phyloP scores from a whole-genome alignment of 495 filamentous ascomycete species.

The Darksidea phi region DNA sequence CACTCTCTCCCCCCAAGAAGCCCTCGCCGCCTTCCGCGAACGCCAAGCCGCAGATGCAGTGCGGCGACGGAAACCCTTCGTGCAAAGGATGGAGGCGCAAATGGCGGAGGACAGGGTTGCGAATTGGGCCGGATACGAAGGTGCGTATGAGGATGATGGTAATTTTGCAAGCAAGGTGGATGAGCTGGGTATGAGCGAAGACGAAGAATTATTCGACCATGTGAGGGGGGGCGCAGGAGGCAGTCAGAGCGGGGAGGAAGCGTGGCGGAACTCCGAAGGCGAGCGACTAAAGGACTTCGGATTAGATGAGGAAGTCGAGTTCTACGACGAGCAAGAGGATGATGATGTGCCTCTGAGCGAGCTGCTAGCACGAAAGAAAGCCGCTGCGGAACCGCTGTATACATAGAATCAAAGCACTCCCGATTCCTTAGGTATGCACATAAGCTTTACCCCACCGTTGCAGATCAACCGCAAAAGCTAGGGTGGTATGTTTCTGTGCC shows the following conservation, averaged over 20 bases:
- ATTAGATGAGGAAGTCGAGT: conserved; percentile 79
- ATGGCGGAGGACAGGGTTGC: conserved; percentile 44
- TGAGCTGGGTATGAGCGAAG: conserved; percentile 10
- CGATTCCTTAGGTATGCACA: no score
- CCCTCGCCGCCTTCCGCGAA: conserved; percentile 54
- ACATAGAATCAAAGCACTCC: not conserved
- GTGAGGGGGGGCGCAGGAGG: conserved; percentile 25
- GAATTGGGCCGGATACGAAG: not conserved
- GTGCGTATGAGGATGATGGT: conserved; percentile 44
- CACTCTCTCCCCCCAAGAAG: conserved; percentile 6
- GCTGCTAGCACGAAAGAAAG: conserved; percentile 48
- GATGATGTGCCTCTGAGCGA: conserved; percentile 65
- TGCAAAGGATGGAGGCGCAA: conserved; percentile 42
- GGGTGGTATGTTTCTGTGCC: no score
- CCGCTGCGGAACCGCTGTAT: not conserved
- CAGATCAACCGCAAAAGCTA: no score
- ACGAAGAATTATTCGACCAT: conserved; percentile 44
- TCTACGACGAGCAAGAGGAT: conserved; percentile 71
- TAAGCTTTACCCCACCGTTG: no score
- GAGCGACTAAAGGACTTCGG: conserved; percentile 86
- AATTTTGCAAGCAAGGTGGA: conserved; percentile 16
- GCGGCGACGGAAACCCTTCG: conserved; percentile 53
- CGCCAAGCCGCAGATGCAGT: conserved; percentile 58
- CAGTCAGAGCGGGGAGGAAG: conserved; percentile 51
- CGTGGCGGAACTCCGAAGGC: conserved; percentile 82